Evolutionary conservation across 306 rosid species (phyloP).

Genomic region (Pyrus pyrifolia): DNA sequence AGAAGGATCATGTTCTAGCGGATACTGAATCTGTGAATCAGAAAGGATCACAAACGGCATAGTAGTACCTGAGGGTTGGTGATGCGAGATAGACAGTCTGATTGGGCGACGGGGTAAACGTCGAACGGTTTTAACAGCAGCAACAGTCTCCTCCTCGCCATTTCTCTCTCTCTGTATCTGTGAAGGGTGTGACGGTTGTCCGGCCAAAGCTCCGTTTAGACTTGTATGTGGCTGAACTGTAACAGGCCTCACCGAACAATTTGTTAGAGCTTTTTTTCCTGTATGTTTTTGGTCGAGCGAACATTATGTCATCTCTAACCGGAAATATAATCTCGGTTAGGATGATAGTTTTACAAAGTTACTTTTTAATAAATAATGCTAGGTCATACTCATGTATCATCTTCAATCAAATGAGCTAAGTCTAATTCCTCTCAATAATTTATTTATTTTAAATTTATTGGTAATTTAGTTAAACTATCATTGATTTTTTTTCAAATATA

Average conservation of each 20-base stretch:
- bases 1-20: neutral
- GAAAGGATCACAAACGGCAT: neutral
- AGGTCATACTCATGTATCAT: no score
- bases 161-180: slow-evolving; percentile 7
- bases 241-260: neutral
- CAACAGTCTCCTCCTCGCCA: slow-evolving; percentile 52
- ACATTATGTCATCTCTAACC: neutral
- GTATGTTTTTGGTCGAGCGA: neutral
- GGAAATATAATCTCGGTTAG: no score
- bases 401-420: no score
- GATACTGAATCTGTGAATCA: neutral
- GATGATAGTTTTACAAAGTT: no score
- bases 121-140: slow-evolving; percentile 57
- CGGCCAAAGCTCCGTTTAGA: neutral
- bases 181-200: neutral
- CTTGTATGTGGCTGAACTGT: neutral
- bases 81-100: slow-evolving; percentile 31
- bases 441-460: no score
- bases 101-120: slow-evolving; percentile 34
- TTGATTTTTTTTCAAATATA: no score
- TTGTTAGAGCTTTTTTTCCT: neutral
- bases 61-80: slow-evolving; percentile 48
- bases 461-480: no score
- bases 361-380: rapidly evolving
- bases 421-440: no score